Percentiles rank a stretch among this genome's conserved stretches.
Conservation (phyloP, 257 asterid species). For the Petrea volubilis region DNA sequence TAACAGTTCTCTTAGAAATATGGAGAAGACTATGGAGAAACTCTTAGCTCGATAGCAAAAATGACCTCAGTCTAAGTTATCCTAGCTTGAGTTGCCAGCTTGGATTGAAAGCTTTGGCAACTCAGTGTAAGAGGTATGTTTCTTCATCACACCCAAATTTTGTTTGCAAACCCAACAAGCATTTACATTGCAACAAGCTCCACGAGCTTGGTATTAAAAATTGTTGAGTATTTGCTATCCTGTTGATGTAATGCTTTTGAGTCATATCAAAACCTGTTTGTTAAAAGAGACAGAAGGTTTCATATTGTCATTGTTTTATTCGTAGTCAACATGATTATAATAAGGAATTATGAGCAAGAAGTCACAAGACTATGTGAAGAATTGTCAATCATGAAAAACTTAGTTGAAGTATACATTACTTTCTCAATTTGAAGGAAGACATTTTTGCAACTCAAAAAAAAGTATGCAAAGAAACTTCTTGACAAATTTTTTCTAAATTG, state of each 20-base stretch:
- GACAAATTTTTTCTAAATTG: not conserved
- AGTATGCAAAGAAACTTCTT: not conserved
- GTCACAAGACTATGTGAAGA: not conserved
- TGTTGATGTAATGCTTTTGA: not conserved
- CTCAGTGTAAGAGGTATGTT: not conserved
- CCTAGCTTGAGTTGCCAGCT: not conserved
- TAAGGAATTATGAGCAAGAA: not conserved
- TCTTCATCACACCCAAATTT: not conserved
- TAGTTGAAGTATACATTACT: slow-evolving; percentile 4
- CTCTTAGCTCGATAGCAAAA: not conserved
- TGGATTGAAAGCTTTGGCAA: too few species aligned
- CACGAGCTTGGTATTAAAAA: slow-evolving; percentile 9
- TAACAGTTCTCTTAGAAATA: not conserved
- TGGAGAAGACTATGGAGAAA: not conserved
- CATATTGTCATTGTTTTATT: not conserved
- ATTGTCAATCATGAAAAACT: slow-evolving; percentile 11
- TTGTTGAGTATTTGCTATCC: not conserved
- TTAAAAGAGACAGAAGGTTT: not conserved
- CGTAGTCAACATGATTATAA: not conserved
- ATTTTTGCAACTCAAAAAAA: slow-evolving; percentile 9
- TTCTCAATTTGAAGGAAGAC: not conserved
- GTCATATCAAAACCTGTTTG: not conserved
- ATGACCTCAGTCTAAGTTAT: not conserved
- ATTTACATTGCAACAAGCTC: slow-evolving; percentile 7
- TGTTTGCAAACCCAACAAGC: not conserved